Base-by-base conservation (phyloP, 768 basidiomycete species). In the Pleurotus tuber-regium region DNA sequence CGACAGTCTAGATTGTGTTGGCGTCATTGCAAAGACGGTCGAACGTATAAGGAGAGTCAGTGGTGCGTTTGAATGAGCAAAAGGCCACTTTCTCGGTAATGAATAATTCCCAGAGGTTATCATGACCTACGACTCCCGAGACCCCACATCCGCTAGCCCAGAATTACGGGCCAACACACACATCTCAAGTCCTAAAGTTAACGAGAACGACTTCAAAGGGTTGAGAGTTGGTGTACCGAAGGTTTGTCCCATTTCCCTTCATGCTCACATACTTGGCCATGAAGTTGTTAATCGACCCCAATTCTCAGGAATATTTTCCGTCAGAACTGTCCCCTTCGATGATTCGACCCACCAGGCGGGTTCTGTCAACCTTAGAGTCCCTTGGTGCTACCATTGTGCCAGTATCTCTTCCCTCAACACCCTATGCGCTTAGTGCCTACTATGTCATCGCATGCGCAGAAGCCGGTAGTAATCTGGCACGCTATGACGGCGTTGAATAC, bases 361-460 rank as follows among this genome's bases (percentile, higher is more conserved):
- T 79, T 6, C 64, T 91, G 31, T 54, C 60, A 46, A 57, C 57
- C 33, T 63, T 79, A 18, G 59, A 69, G 51, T 48, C 63, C 0
- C 71, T 71, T 1, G 94, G 94, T 1, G 92, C 91, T 0, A 70
- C 71, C 1, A 59, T 97, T 25, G 66, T 82, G 1, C 78, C 92
- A 0, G 83, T 98, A 0, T 86, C 87, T 7, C 71, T 98, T 9
- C 89, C 92, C 14, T 72, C 67, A 21, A 78, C 73, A 10, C 63
- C 69, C 1, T 88, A 87, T 61, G 90, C 92, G 0, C 75, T 98
- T 4, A 92, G 92, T 50, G 89, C 93, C 10, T 98, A 98, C 72
- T 98, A 98, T 61, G 90, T 97, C n/a, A 77, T 98, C 12, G 89
- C 96, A 1, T 89, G 86, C 54, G 94, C 96, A 0, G 96, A 98